Conservation (phyloP, 345 rosid species). For the Eucalyptus leucophloia region DNA sequence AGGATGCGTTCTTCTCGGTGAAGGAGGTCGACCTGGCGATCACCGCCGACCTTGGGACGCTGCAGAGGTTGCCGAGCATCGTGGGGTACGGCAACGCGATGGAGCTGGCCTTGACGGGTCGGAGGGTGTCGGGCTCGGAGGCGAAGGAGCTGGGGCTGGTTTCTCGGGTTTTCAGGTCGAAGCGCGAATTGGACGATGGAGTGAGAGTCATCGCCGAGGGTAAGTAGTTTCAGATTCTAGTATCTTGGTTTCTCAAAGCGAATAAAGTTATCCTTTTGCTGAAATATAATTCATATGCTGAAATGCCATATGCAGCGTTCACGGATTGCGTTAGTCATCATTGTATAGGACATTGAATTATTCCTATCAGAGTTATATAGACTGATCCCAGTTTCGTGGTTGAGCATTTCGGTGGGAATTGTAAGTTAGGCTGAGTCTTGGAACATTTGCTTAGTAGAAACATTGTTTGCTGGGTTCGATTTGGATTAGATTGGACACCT, state of each 20-base stretch:
- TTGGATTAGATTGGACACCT: neutral
- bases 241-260: neutral
- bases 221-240: constrained; percentile 1
- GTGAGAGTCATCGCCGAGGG: constrained; percentile 51
- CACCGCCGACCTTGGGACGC: constrained; percentile 74
- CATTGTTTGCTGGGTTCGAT: neutral
- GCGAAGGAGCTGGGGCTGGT: constrained; percentile 73
- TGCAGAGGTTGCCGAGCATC: constrained; percentile 68
- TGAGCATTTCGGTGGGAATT: neutral
- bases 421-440: neutral
- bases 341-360: neutral
- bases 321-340: neutral
- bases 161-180: constrained; percentile 46
- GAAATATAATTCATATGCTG: neutral
- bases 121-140: constrained; percentile 49
- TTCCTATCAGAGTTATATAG: neutral
- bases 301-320: neutral
- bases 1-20: constrained; percentile 56
- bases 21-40: constrained; percentile 81
- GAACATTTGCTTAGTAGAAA: neutral
- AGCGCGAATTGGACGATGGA: constrained; percentile 33
- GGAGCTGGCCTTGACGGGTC: constrained; percentile 65
- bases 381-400: neutral
- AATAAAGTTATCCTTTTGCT: neutral
- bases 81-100: constrained; percentile 62